Conservation (phyloP, 2,329 filamentous ascomycete genomes). For the Microthyrium microscopicum region DNA sequence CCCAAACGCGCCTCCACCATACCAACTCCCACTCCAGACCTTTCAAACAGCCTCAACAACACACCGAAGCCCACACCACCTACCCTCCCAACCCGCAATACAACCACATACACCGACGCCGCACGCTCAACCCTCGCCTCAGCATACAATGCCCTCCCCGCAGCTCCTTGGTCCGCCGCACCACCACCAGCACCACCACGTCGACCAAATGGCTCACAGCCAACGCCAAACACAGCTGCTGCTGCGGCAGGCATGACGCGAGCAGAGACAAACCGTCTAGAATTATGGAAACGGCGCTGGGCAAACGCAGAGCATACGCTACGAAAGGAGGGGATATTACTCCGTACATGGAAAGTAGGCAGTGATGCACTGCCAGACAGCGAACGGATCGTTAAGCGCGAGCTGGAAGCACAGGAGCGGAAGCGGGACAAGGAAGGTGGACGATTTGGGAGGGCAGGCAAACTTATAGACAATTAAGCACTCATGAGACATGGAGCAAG, state of each 20-base stretch:
- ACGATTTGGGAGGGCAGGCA: too few species aligned
- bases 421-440: too few species aligned
- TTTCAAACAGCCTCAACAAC: background rate
- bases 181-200: background rate
- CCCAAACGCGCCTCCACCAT: slow-evolving; percentile 11
- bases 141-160: slow-evolving; percentile 23
- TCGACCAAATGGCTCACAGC: slow-evolving; percentile 1
- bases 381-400: slow-evolving; percentile 45
- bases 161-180: slow-evolving; percentile 12
- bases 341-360: slow-evolving; percentile 60
- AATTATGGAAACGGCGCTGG: slow-evolving; percentile 54
- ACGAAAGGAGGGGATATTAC: slow-evolving; percentile 44
- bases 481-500: too few species aligned
- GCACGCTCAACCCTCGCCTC: slow-evolving; percentile 23
- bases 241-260: background rate
- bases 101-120: slow-evolving; percentile 20
- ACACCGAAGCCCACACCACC: slow-evolving; percentile 17
- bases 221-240: background rate
- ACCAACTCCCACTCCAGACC: background rate
- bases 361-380: slow-evolving; percentile 53
- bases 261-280: slow-evolving; percentile 41
- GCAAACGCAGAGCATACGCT: slow-evolving; percentile 47
- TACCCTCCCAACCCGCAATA: slow-evolving; percentile 16
- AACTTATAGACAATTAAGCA: too few species aligned
- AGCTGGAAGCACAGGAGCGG: too few species aligned